These are phyloP conservation scores for Lagenidium giganteum DNA, from an alignment of 352 stramenopile species.

Conservation along the genomic window DNA sequence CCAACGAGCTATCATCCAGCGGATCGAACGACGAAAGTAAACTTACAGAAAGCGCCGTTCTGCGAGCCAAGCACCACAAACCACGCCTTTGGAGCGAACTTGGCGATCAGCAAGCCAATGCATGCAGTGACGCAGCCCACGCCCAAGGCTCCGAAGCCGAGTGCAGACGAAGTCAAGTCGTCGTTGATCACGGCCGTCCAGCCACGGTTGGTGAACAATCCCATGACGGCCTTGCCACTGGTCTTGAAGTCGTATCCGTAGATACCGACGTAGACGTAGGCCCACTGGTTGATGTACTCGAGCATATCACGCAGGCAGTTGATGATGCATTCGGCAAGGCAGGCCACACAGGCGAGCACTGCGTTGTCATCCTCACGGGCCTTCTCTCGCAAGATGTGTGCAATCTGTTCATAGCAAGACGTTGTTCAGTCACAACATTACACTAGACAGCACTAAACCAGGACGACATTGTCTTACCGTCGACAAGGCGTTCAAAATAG, in stretches of 20 bases:
- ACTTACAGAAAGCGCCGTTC: slow-evolving; percentile 35
- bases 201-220: slow-evolving; percentile 80
- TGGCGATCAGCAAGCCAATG: slow-evolving; percentile 59
- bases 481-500: slow-evolving; percentile 73
- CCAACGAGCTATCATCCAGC: no score
- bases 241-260: slow-evolving; percentile 85
- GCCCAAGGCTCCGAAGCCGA: slow-evolving; percentile 78
- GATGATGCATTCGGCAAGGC: slow-evolving; percentile 84
- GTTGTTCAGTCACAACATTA: no score
- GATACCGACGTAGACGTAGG: slow-evolving; percentile 87
- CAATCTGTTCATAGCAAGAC: slow-evolving; percentile 60
- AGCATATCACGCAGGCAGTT: slow-evolving; percentile 81
- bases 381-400: slow-evolving; percentile 56
- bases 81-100: slow-evolving; percentile 58
- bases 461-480: slow-evolving; percentile 27
- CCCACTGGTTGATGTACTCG: slow-evolving; percentile 90
- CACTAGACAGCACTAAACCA: slow-evolving; percentile 3
- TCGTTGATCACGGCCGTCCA: slow-evolving; percentile 90
- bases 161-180: slow-evolving; percentile 74
- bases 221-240: slow-evolving; percentile 85
- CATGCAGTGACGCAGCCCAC: slow-evolving; percentile 69
- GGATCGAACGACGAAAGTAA: neutral
- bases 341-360: slow-evolving; percentile 74
- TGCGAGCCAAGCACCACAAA: slow-evolving; percentile 47
- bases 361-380: slow-evolving; percentile 71